Evolutionary conservation across 208 protist genomes (phyloP).

Genomic region (Acanthamoeba lenticulata): DNA sequence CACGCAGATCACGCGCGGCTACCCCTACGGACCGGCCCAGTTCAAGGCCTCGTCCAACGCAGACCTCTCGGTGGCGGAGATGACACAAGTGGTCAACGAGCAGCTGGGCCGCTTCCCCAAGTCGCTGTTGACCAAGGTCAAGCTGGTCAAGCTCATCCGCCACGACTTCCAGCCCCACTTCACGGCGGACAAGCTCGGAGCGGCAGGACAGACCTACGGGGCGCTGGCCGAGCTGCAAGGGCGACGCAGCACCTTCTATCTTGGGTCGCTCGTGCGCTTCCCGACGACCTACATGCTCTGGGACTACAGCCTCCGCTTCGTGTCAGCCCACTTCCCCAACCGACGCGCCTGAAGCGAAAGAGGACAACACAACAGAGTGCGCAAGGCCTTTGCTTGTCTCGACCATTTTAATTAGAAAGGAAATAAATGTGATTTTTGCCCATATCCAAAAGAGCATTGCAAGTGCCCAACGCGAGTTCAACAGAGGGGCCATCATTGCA

Average conservation of each 20-base stretch:
- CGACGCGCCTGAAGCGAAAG: too few species aligned
- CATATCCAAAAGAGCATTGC: too few species aligned
- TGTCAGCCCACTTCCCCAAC: not conserved
- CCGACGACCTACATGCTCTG: constrained; percentile 8
- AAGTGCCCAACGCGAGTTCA: too few species aligned
- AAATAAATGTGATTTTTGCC: too few species aligned
- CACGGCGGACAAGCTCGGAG: not conserved
- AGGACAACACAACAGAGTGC: too few species aligned
- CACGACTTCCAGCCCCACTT: constrained; percentile 63
- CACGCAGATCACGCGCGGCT: not conserved
- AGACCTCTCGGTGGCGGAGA: not conserved
- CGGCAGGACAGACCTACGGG: not conserved
- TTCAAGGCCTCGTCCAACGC: constrained; percentile 28
- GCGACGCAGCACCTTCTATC: not conserved
- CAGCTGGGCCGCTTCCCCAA: constrained; percentile 28
- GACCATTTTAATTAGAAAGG: too few species aligned
- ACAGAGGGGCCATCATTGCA: too few species aligned
- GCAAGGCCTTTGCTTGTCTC: too few species aligned
- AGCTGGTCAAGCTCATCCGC: constrained; percentile 20
- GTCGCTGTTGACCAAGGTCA: not conserved
- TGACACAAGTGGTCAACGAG: not conserved
- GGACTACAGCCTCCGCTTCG: constrained; percentile 13
- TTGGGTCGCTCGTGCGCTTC: constrained; percentile 22
- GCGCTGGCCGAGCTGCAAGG: not conserved
- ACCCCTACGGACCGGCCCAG: constrained; percentile 42